Evolutionary conservation across 2,329 filamentous ascomycete genomes (phyloP), one percentile per base, ranked within the genome.

Genomic region (Neoscytalidium dimidiatum): DNA sequence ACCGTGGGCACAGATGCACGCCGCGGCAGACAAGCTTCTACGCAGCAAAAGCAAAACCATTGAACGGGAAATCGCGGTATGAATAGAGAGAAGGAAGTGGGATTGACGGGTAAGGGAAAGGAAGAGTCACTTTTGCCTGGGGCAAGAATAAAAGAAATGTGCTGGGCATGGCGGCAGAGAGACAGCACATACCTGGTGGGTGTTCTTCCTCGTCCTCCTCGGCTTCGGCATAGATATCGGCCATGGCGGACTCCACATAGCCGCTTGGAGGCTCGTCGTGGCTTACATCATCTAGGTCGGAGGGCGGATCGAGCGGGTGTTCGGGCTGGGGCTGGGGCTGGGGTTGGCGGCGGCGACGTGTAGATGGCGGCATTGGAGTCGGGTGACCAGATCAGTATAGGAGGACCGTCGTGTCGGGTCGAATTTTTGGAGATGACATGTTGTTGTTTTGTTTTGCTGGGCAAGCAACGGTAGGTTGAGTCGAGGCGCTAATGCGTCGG

Each of bases 191-290:
- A 64, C 62, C 62, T 49, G 51, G 62, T 17, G 49, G 35, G 17
- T 67, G 67, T 29, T 71, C 67, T 8, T 74, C 73, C 17, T 72
- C 72, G 33, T 68, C 73, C 23, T 71, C 67, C 4, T 67, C 72
- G 17, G 71, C 73, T 2, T 68, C 71, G 7, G 76, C 74, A 64
- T 73, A 75, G 46, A 72, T 66, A 6, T 68, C 65, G 56, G 28
- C 64, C 52, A 64, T 64, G 19, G 48, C 35, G 38, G 62, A 56
- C 33, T 66, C 56, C 43, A 60, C 21, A 13, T 64, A 58, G 35
- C 53, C 62, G 38, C 41, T 49, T 8, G 19, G 13, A 13, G 49
- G 62, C 3, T 52, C 53, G 21, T 58, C 62, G 19, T 48, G 29
- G 26, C 52, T 64, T 35, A 49, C 52, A 60, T 60, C 62, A 23